Percentiles rank a stretch among this genome's conserved stretches.
phyloP scores from a whole-genome alignment of 495 filamentous ascomycete species.

The Neurospora terricola region DNA sequence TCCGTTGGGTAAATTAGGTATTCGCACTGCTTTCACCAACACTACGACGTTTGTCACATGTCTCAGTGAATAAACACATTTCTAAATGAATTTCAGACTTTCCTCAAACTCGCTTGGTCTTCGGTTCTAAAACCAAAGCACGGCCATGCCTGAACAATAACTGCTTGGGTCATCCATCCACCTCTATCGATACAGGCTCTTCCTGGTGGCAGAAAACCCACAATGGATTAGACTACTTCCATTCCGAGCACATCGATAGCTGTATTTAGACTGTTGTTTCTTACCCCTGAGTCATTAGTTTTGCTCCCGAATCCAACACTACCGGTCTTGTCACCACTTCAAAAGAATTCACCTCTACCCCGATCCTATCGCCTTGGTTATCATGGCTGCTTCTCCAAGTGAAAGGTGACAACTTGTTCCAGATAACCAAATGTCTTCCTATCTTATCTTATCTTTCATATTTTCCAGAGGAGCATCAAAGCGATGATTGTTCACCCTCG shows the following conservation, averaged over 20 bases:
- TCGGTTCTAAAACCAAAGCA: neutral
- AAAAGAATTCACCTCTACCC: too few species aligned
- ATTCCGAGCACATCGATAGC: neutral
- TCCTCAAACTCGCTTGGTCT: fast-evolving
- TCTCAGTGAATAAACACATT: too few species aligned
- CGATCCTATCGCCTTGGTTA: neutral
- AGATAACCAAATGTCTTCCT: neutral
- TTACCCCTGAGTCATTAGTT: too few species aligned
- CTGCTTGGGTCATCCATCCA: neutral
- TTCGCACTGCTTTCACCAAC: neutral
- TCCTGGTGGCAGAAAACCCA: neutral
- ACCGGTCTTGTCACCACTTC: neutral
- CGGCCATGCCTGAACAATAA: neutral
- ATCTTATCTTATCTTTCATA: too few species aligned
- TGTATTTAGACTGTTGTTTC: neutral
- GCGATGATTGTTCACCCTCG: too few species aligned
- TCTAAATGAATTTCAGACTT: neutral
- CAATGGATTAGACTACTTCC: neutral
- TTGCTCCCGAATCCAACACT: neutral
- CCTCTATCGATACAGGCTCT: neutral
- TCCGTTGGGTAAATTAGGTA: neutral
- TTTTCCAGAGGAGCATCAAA: too few species aligned
- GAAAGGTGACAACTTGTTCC: neutral
- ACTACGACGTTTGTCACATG: too few species aligned
- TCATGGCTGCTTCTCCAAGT: neutral